These are phyloP conservation scores for Trichosporon sp. DNA, from an alignment of 1,284 basidiomycete genomes.

Conservation along the genomic window DNA sequence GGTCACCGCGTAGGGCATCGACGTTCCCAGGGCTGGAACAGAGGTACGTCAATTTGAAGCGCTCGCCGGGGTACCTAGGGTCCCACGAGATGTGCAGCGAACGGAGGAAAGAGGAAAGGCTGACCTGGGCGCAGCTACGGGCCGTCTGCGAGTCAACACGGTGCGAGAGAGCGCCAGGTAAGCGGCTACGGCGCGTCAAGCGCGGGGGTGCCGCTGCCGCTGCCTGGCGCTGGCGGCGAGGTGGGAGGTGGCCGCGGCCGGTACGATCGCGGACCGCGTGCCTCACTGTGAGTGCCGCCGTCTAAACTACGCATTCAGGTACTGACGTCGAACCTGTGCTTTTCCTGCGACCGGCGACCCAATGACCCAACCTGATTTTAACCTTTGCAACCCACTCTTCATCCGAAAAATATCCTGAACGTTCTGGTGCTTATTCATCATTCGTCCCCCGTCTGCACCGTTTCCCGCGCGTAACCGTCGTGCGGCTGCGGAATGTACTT, in stretches of 20 bases:
- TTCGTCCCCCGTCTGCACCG: background rate
- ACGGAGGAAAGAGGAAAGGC: background rate
- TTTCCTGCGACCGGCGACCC: background rate
- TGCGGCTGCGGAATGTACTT: background rate
- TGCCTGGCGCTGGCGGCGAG: background rate
- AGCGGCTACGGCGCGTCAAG: background rate
- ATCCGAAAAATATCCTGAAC: slow-evolving; percentile 2
- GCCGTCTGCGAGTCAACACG: background rate
- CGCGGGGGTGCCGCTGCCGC: background rate
- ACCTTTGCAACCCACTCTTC: slow-evolving; percentile 2
- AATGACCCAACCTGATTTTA: background rate
- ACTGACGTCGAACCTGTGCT: background rate
- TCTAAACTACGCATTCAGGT: slow-evolving; percentile 2
- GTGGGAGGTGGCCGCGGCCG: background rate
- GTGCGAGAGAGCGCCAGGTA: background rate
- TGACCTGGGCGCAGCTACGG: background rate
- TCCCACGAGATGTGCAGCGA: background rate
- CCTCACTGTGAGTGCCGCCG: slow-evolving; percentile 1
- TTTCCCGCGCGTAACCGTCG: background rate
- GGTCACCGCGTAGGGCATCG: background rate
- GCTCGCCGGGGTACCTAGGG: background rate
- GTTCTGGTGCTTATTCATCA: slow-evolving; percentile 1
- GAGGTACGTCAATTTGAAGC: background rate
- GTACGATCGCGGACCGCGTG: background rate
- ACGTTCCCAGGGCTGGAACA: background rate